Base-by-base conservation (phyloP, 2,329 filamentous ascomycete genomes). In the Nakataea oryzae region DNA sequence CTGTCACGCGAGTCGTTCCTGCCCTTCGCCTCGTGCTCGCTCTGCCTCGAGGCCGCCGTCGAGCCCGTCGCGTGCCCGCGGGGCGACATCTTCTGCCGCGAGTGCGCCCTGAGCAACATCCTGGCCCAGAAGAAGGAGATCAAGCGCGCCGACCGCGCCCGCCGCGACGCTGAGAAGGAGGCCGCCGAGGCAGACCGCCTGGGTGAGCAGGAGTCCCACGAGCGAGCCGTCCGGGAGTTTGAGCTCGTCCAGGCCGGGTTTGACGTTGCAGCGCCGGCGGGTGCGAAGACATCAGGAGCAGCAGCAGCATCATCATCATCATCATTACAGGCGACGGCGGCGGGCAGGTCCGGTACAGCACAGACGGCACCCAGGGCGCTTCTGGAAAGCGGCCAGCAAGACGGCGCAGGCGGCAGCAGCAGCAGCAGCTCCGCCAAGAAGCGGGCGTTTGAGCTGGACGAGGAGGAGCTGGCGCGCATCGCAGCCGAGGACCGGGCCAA, bases 31-130 rank as follows among this genome's bases (percentile, higher is more conserved):
- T 91, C 88, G 27, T 99, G 93, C 77, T 85, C 88, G 61, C 81
- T 99, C 30, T 99, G 93, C 71, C 86, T 97, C 21, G 85, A 92
- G 64, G 84, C 88, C 9, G 89, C 93, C 26, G 84, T 88, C 32
- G 85, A 91, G 58, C 93, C 95, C 0, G 91, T 97, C 47, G 86
- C 91, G 27, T 97, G 93, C 74, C 79, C 83, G 3, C 84, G 87
- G 66, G 93, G 93, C 64, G 93, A 97, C 74, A 81, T 99, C 17
- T 97, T 97, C 78, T 99, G 93, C 74, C 87, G 91, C 68, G 95
- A 97, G 77, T 99, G 93, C 76, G 93, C 92, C 11, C 84, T 97
- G 61, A 87, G 81, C 67, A 96, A 97, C 69, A 86, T 99, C n/a
- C 81, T 97, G 1, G 84, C 91, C 1, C 93, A 99, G 74, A 88